Conservation (phyloP, 106 monocot genomes). For the Alisma plantagoaquatica region DNA sequence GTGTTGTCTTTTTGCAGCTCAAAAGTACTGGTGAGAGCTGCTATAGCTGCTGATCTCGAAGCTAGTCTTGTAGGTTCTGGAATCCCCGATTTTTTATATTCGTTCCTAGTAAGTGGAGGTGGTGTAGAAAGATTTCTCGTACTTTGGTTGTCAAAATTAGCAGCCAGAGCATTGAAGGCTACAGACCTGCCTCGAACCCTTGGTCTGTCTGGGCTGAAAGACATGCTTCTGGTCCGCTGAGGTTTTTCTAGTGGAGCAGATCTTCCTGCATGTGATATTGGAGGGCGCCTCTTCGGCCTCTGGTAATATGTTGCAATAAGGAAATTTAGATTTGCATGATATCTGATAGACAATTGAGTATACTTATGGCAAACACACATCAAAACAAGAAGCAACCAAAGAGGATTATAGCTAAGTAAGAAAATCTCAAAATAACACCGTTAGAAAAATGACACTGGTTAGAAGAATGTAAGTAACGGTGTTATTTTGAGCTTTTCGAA, state of each 20-base stretch:
- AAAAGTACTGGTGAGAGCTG: conserved; percentile 51
- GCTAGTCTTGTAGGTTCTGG: conserved; percentile 29
- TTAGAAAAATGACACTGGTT: no score
- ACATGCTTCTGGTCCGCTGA: conserved; percentile 74
- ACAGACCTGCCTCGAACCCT: conserved; percentile 71
- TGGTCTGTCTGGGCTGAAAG: conserved; percentile 59
- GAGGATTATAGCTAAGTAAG: no score
- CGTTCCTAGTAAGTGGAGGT: conserved; percentile 51
- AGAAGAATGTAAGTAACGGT: no score
- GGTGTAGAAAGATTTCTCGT: conserved; percentile 74
- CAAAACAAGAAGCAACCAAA: no score
- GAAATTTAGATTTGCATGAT: no score
- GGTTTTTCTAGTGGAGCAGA: conserved; percentile 56
- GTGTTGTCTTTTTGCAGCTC: conserved; percentile 27
- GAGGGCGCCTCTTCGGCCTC: conserved; percentile 56
- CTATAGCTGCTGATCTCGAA: conserved; percentile 41
- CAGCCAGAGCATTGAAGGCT: conserved; percentile 69
- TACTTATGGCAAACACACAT: no score
- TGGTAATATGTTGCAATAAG: no score
- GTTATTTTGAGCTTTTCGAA: no score
- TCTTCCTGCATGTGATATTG: conserved; percentile 37
- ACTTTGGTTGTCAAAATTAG: conserved; percentile 66
- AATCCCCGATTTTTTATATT: conserved; percentile 33
- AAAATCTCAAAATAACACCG: no score
- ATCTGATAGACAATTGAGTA: no score